These are phyloP conservation scores for Rhizopus delemar DNA, from an alignment of 371 early-diverging fungal genomes.

Conservation along the genomic window DNA sequence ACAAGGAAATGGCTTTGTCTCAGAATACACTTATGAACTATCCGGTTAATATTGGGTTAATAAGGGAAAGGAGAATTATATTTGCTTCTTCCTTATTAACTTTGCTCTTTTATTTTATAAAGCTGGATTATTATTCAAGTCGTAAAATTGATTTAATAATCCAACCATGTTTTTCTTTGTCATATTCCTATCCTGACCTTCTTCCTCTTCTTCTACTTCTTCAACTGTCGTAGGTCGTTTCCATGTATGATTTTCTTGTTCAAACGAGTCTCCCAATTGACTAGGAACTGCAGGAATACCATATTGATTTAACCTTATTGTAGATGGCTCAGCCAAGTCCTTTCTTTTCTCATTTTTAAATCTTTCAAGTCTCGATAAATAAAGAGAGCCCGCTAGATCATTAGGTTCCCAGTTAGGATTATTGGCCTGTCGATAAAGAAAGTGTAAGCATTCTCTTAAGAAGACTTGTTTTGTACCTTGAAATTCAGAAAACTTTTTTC, in stretches of 20 bases:
- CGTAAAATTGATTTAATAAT: slow-evolving; percentile 64
- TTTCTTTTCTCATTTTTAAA: slow-evolving; percentile 25
- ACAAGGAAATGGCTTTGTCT: too few species aligned
- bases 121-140: slow-evolving; percentile 52
- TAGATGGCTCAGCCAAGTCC: not conserved
- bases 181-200: slow-evolving; percentile 21
- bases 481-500: slow-evolving; percentile 94
- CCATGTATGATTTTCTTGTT: slow-evolving; percentile 17
- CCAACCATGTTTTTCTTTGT: slow-evolving; percentile 50
- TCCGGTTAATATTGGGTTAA: too few species aligned
- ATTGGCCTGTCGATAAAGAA: slow-evolving; percentile 54
- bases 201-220: slow-evolving; percentile 39
- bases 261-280: slow-evolving; percentile 41
- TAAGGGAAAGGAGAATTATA: too few species aligned
- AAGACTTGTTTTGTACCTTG: slow-evolving; percentile 59
- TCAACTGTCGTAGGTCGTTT: slow-evolving; percentile 4
- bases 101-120: slow-evolving; percentile 7
- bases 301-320: slow-evolving; percentile 31
- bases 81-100: too few species aligned
- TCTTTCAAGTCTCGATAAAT: slow-evolving; percentile 54
- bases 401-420: slow-evolving; percentile 85
- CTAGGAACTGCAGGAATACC: slow-evolving; percentile 41
- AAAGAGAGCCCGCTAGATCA: slow-evolving; percentile 70
- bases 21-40: too few species aligned
- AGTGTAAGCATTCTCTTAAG: not conserved